Conservation (phyloP, 495 filamentous ascomycete species). For the Hypoxylon fuscum region DNA sequence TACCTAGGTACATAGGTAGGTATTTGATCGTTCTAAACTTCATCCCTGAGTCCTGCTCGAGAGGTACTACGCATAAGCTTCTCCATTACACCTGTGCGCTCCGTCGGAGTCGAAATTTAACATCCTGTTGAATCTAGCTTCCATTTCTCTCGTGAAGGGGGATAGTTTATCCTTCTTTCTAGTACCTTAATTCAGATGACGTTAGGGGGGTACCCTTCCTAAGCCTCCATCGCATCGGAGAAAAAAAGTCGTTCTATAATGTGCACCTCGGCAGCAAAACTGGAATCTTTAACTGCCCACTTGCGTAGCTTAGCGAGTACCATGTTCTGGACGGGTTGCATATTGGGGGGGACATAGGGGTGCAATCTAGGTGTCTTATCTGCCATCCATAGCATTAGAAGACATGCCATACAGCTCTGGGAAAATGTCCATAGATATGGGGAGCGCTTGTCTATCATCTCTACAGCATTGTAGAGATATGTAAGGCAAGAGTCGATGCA, state of each 20-base stretch:
- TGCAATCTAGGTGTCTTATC: slow-evolving; percentile 39
- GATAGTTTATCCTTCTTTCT: not conserved
- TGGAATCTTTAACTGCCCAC: slow-evolving; percentile 45
- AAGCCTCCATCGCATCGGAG: slow-evolving; percentile 36
- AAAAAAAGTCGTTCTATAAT: slow-evolving; percentile 43
- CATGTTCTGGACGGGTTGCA: slow-evolving; percentile 40
- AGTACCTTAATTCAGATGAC: not conserved
- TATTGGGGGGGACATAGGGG: slow-evolving; percentile 39
- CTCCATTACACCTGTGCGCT: not conserved
- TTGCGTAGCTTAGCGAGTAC: slow-evolving; percentile 39
- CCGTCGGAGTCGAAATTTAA: slow-evolving; percentile 4
- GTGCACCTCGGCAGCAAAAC: slow-evolving; percentile 41
- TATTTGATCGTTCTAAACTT: slow-evolving; percentile 13
- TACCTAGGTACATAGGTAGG: too few relatives aligned
- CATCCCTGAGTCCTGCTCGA: slow-evolving; percentile 10
- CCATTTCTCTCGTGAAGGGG: not conserved
- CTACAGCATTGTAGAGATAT: slow-evolving; percentile 44
- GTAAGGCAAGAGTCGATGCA: slow-evolving; percentile 46
- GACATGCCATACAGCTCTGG: slow-evolving; percentile 43
- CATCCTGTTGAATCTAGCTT: slow-evolving; percentile 3
- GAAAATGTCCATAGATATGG: slow-evolving; percentile 47
- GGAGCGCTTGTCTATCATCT: slow-evolving; percentile 46
- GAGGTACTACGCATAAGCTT: slow-evolving; percentile 5
- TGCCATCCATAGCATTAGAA: slow-evolving; percentile 42
- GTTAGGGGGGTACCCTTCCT: not conserved